phyloP scores from a whole-genome alignment of 2,329 filamentous ascomycete species.

The Lizonia empirigonia region DNA sequence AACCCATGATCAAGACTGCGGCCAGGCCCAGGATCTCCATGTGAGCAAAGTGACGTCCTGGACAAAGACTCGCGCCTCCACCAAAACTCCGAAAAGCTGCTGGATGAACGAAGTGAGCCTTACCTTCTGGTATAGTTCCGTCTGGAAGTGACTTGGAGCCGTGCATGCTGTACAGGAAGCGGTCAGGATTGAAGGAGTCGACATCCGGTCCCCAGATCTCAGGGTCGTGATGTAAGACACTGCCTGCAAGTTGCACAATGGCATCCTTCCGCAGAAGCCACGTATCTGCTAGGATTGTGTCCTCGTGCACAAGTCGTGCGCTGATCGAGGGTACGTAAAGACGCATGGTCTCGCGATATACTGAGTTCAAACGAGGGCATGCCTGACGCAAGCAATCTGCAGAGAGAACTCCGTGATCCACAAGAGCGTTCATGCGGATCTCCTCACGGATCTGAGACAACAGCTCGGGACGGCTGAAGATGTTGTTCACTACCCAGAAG shows the following conservation, averaged over 20 bases:
- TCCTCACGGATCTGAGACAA: conserved; percentile 51
- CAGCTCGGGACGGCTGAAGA: conserved; percentile 50
- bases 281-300: conserved; percentile 50
- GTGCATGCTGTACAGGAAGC: conserved; percentile 45
- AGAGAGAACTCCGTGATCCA: conserved; percentile 39
- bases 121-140: conserved; percentile 18
- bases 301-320: conserved; percentile 51
- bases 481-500: conserved; percentile 55
- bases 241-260: conserved; percentile 54
- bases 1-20: conserved; percentile 36
- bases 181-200: conserved; percentile 49
- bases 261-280: conserved; percentile 53
- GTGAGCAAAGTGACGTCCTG: conserved; percentile 45
- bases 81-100: conserved; percentile 43
- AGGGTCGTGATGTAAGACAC: conserved; percentile 51
- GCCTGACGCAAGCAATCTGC: conserved; percentile 46
- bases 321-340: conserved; percentile 48
- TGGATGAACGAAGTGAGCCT: conserved; percentile 29
- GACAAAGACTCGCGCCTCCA: conserved; percentile 42
- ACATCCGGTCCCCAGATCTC: conserved; percentile 55
- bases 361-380: conserved; percentile 53
- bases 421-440: conserved; percentile 35
- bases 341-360: conserved; percentile 55
- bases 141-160: conserved; percentile 26
- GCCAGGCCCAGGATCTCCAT: conserved; percentile 41